Evolutionary conservation across 768 basidiomycete genomes (phyloP).

Genomic region (Tulasnella sp.): DNA sequence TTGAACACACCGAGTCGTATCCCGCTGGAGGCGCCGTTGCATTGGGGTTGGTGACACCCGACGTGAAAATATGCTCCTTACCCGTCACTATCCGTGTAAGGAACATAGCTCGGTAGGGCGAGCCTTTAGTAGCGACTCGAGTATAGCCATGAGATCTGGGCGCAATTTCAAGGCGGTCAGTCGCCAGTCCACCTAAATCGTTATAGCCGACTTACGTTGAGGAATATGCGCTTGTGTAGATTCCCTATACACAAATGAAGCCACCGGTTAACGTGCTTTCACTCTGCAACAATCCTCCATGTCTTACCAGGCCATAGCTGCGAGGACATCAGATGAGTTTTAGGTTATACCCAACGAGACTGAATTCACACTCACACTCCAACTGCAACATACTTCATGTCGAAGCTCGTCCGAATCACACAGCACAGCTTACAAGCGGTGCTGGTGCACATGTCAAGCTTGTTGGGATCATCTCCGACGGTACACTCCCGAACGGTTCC

Average conservation of each 20-base stretch:
- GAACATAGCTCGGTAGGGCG: conserved; percentile 14
- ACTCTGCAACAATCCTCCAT: neutral
- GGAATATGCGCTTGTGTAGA: conserved; percentile 14
- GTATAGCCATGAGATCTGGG: conserved; percentile 16
- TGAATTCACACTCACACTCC: conserved; percentile 4
- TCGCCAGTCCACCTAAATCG: neutral
- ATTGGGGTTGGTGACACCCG: conserved; percentile 47
- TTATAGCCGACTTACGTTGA: neutral
- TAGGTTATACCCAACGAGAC: neutral
- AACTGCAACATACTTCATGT: conserved; percentile 10
- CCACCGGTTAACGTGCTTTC: conserved; percentile 37
- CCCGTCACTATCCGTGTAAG: conserved; percentile 9
- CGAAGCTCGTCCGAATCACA: conserved; percentile 10
- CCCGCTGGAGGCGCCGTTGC: conserved; percentile 33
- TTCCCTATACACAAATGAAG: conserved; percentile 37
- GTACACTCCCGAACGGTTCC: conserved; percentile 64
- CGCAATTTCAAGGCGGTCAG: conserved; percentile 39
- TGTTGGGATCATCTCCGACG: conserved; percentile 15
- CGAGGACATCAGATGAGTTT: neutral
- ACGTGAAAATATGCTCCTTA: conserved; percentile 5
- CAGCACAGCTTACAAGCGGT: neutral
- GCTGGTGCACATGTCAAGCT: neutral
- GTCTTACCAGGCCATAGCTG: conserved; percentile 13
- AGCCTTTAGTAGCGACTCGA: neutral
- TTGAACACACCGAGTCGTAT: conserved; percentile 8